Percentiles rank a stretch among this genome's conserved stretches.
Evolutionary conservation across 2,329 filamentous ascomycete species (phyloP).

Genomic region (Pestalotiopsis sp.): DNA sequence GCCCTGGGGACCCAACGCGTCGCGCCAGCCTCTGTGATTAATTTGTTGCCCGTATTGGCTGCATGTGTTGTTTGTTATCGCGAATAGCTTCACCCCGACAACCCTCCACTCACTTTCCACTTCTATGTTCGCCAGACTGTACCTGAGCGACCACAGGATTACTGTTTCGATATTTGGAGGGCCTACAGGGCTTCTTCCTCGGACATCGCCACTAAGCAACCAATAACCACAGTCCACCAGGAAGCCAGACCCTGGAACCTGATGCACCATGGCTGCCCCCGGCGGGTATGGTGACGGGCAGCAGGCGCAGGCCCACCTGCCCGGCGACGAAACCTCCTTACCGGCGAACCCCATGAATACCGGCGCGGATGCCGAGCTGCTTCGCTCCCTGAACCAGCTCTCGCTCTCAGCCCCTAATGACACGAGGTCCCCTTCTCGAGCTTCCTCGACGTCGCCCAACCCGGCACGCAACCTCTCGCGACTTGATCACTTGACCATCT

Average conservation of each 20-base stretch:
- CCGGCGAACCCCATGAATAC: constrained; percentile 14
- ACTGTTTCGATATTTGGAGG: not conserved
- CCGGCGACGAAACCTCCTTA: not conserved
- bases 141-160: not conserved
- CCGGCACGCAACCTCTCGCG: constrained; percentile 13
- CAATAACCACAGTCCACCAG: not conserved
- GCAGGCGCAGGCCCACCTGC: not conserved
- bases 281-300: not conserved
- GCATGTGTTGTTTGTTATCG: not conserved
- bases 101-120: not conserved
- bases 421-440: constrained; percentile 27
- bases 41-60: not conserved
- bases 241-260: not conserved
- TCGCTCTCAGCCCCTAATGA: constrained; percentile 36
- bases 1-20: not conserved
- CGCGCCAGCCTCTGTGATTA: not conserved
- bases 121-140: not conserved
- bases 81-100: constrained; percentile 10
- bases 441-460: constrained; percentile 38
- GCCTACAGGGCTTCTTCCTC: not conserved
- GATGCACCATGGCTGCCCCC: constrained; percentile 5
- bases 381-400: constrained; percentile 28
- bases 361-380: constrained; percentile 23
- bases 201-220: not conserved
- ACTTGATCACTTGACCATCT: constrained; percentile 20